A percentile compares a stretch with the other conserved stretches of the same genome.
Conservation (phyloP, 1,139 yeast genomes). For the Lodderomyces beijingensis region DNA sequence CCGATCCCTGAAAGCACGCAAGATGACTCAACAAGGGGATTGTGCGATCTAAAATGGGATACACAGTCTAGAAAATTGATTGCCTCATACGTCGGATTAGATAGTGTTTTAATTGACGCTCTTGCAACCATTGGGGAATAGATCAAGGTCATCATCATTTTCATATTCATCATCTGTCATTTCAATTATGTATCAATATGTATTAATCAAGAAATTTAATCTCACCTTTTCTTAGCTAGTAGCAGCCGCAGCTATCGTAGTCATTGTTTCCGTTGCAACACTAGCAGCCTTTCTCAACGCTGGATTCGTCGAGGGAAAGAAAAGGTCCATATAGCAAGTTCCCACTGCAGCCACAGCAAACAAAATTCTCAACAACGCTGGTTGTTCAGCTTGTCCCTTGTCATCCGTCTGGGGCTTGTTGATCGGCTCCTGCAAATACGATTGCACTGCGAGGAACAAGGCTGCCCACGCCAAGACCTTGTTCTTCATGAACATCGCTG, state of each 20-base stretch:
- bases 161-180: no score
- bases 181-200: not conserved
- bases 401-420: constrained; percentile 25
- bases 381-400: constrained; percentile 18
- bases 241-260: constrained; percentile 13
- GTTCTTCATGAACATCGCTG: constrained; percentile 56
- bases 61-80: constrained; percentile 26
- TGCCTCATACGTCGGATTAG: constrained; percentile 40
- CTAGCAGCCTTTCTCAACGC: constrained; percentile 20
- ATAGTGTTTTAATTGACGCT: constrained; percentile 29
- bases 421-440: constrained; percentile 46
- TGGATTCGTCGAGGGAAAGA: constrained; percentile 37
- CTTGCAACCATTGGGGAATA: not conserved
- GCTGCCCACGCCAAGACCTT: constrained; percentile 57
- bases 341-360: constrained; percentile 44
- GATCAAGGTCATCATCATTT: not conserved
- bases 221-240: constrained; percentile 1
- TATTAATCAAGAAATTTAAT: not conserved
- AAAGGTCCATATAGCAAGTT: constrained; percentile 51
- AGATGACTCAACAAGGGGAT: constrained; percentile 19
- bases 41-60: constrained; percentile 46
- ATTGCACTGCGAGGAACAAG: constrained; percentile 47
- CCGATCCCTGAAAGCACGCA: not conserved
- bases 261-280: constrained; percentile 16
- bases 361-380: constrained; percentile 43